A percentile compares a stretch with the other conserved stretches of the same genome.
Conservation (phyloP, 805 yeast genomes). For the Metschnikowia orientalis region DNA sequence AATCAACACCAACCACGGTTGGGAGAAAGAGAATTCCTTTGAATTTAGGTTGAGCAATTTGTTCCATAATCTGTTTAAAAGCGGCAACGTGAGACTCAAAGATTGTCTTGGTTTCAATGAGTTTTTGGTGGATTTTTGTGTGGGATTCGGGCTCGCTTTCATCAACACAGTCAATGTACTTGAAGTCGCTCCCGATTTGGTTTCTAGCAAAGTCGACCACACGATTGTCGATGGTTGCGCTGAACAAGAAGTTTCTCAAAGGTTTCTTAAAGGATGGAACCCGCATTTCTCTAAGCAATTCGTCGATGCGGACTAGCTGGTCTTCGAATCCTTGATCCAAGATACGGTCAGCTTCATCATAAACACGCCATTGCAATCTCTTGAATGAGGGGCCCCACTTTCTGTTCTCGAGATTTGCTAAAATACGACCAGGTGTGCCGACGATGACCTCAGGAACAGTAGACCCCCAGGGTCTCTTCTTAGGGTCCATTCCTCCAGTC, state of each 20-base stretch:
- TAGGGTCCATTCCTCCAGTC: constrained; percentile 61
- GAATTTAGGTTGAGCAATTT: constrained; percentile 41
- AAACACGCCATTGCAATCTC: constrained; percentile 58
- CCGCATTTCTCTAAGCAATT: constrained; percentile 38
- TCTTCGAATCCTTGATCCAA: constrained; percentile 76
- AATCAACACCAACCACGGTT: constrained; percentile 65
- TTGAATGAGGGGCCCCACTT: constrained; percentile 45
- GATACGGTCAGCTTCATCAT: constrained; percentile 90
- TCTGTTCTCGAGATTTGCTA: constrained; percentile 52
- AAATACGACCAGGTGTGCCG: constrained; percentile 86
- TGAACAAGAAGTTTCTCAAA: constrained; percentile 69
- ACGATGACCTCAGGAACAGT: constrained; percentile 60
- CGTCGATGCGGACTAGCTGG: constrained; percentile 56
- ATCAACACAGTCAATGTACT: constrained; percentile 69
- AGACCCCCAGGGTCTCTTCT: constrained; percentile 23
- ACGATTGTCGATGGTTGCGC: constrained; percentile 78
- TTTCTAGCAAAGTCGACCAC: constrained; percentile 62
- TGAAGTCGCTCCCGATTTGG: constrained; percentile 50
- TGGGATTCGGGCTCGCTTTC: constrained; percentile 70
- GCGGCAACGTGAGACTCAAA: constrained; percentile 61
- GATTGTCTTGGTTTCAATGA: constrained; percentile 50
- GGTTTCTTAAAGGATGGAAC: constrained; percentile 18
- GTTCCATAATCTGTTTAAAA: constrained; percentile 38
- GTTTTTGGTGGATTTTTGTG: constrained; percentile 67
- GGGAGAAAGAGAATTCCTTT: constrained; percentile 84